A percentile compares a stretch with the other conserved stretches of the same genome.
Evolutionary conservation across 2,329 filamentous ascomycete genomes (phyloP).

Genomic region (Raffaelea albimanens): DNA sequence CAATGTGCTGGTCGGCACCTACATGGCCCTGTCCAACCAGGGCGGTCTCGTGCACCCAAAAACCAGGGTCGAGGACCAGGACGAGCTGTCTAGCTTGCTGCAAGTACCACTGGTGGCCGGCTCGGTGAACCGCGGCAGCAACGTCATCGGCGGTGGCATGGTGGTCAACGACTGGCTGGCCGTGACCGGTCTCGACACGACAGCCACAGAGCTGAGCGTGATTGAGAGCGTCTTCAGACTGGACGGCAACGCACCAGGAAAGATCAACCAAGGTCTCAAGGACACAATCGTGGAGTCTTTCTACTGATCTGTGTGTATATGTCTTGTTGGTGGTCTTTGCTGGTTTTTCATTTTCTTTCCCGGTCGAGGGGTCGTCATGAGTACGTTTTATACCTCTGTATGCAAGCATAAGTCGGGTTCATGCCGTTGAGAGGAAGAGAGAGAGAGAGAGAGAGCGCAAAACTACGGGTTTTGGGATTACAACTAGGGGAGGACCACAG

Average conservation of each 20-base stretch:
- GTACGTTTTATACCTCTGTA: background rate
- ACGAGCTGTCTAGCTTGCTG: constrained; percentile 85
- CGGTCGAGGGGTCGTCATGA: background rate
- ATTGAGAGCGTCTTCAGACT: constrained; percentile 93
- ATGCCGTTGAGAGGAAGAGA: too few relatives aligned
- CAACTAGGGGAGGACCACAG: too few relatives aligned
- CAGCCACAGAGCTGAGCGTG: constrained; percentile 93
- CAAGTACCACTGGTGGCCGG: constrained; percentile 95
- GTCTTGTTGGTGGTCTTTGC: background rate
- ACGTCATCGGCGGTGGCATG: constrained; percentile 94
- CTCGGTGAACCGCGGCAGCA: constrained; percentile 82
- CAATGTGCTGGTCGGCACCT: constrained; percentile 91
- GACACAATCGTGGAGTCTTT: constrained; percentile 99
- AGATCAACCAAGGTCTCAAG: constrained; percentile 79
- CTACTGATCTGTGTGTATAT: constrained; percentile 47
- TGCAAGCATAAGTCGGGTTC: background rate
- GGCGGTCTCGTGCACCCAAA: constrained; percentile 96
- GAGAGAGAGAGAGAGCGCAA: too few relatives aligned
- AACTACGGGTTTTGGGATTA: too few relatives aligned
- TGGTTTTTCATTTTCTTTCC: background rate
- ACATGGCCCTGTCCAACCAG: constrained; percentile 94
- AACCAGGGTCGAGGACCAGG: constrained; percentile 94
- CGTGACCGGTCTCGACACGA: constrained; percentile 87
- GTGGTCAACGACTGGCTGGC: constrained; percentile 98
- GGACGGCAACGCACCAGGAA: constrained; percentile 51